Percentiles rank a stretch among this genome's conserved stretches.
Evolutionary conservation across 306 rosid genomes (phyloP).

Genomic region (Oxytropis ochrocephala): DNA sequence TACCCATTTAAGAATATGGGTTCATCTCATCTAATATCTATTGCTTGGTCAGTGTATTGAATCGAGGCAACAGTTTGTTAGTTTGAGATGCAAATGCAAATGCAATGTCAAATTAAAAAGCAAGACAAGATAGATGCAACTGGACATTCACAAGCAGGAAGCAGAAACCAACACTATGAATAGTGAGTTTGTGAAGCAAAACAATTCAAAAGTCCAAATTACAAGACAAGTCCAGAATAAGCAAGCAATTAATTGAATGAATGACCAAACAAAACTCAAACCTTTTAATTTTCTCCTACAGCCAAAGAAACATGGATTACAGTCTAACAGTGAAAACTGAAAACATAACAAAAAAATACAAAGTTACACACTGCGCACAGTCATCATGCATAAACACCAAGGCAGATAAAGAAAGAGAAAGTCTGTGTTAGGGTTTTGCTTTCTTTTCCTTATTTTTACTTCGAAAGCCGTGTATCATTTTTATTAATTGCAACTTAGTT

Average conservation of each 20-base stretch:
- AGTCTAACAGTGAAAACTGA: slow-evolving; percentile 28
- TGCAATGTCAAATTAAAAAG: slow-evolving; percentile 43
- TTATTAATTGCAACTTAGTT: slow-evolving; percentile 14
- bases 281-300: slow-evolving; percentile 12
- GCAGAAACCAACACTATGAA: neutral
- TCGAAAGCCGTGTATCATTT: slow-evolving; percentile 25
- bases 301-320: slow-evolving; percentile 22
- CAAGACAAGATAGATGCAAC: slow-evolving; percentile 22
- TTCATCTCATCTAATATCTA: neutral
- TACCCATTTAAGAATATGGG: slow-evolving; percentile 1
- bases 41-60: slow-evolving; percentile 11
- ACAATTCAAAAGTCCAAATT: slow-evolving; percentile 12
- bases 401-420: neutral
- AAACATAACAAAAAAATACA: neutral
- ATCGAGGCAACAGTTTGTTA: slow-evolving; percentile 37
- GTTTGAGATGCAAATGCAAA: slow-evolving; percentile 33
- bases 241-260: slow-evolving; percentile 7
- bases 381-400: slow-evolving; percentile 16
- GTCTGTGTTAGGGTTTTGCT: slow-evolving; percentile 28
- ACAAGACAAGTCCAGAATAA: slow-evolving; percentile 23
- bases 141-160: slow-evolving; percentile 18
- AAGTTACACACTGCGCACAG: slow-evolving; percentile 7
- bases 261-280: slow-evolving; percentile 25
- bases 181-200: neutral
- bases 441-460: neutral